Evolutionary conservation across 306 rosid species (phyloP), one percentile per base, ranked within the genome.

Genomic region (Begonia loranthoides): DNA sequence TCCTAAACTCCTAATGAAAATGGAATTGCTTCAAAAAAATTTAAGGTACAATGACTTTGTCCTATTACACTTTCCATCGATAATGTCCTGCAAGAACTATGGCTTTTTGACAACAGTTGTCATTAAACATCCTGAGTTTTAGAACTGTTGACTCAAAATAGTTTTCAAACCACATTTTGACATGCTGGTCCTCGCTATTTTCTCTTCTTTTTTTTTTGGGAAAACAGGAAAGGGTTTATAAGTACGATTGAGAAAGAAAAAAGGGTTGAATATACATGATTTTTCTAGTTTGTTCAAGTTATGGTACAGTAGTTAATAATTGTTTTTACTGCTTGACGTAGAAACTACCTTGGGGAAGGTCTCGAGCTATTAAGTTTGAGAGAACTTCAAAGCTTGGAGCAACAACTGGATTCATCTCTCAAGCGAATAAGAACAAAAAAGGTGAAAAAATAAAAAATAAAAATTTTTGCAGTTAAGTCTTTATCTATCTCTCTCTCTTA

Each of bases 351-450:
- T 45, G 96, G 96, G 49, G 66, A 75, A 59, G 94, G 73, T 56
- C 72, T 87, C 59, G 80, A 75, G 44, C 63, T 74, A 39, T 56
- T 83, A 55, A 77, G 62, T 71, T 58, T 76, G 69, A 75, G 78
- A 74, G 94, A 87, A 70, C 80, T 87, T 69, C 84, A 80, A 61
- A 65, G 66, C 70, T 72, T 87, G 52, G 96, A 87, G 67, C 78
- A 75, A 39, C 96, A 80, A 55, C 78, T 87, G 46, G 90, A 80
- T 22, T 40, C 60, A 62, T 78, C 89, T 61, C 76, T 87, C 50
- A 80, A 72, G 80, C 87, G 94, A 34, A 61, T 87, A 54, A 57
- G 96, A 78, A 49, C 71, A 12, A 77, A 70, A 78, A 87, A 87
- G 94, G 96, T 87, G 3, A 57, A 17, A 24, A 33, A n/a, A n/a